phyloP scores from a whole-genome alignment of 2,329 filamentous ascomycete species.

The Sclerotinia borealis region DNA sequence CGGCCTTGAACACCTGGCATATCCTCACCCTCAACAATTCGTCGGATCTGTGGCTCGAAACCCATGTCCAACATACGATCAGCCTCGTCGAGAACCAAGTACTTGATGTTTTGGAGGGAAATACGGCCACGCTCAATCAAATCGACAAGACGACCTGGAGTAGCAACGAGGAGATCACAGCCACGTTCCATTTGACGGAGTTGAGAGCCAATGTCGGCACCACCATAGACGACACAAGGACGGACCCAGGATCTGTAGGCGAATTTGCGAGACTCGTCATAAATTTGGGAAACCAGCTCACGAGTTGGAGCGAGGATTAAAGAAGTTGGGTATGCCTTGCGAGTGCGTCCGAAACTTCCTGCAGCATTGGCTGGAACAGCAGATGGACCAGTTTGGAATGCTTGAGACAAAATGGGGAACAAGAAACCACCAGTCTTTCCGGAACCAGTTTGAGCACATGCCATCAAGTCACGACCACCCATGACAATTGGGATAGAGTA shows the following conservation, averaged over 20 bases:
- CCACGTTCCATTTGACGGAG: constrained; percentile 96
- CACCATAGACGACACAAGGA: constrained; percentile 97
- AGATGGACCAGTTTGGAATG: constrained; percentile 83
- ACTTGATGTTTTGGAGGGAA: constrained; percentile 97
- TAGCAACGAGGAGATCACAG: constrained; percentile 94
- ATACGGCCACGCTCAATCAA: constrained; percentile 98
- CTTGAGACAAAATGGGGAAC: constrained; percentile 98
- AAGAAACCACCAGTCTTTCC: constrained; percentile 99
- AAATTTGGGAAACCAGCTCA: constrained; percentile 98
- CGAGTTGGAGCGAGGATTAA: constrained; percentile 93
- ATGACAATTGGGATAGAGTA: constrained; percentile 99
- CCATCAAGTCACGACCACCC: constrained; percentile 96
- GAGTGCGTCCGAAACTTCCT: constrained; percentile 81
- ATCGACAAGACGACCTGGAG: constrained; percentile 93
- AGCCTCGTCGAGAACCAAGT: constrained; percentile 96
- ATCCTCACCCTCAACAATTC: constrained; percentile 96
- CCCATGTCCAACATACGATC: constrained; percentile 99
- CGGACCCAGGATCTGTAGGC: constrained; percentile 98
- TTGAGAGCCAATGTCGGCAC: constrained; percentile 97
- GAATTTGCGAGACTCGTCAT: constrained; percentile 95
- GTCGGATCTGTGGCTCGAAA: constrained; percentile 99
- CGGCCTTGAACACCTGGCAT: constrained; percentile 81
- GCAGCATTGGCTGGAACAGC: constrained; percentile 55
- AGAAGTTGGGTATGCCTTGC: constrained; percentile 96
- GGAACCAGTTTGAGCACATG: constrained; percentile 98